Evolutionary conservation across 768 basidiomycete genomes (phyloP).

Genomic region (Nidularia sp.): DNA sequence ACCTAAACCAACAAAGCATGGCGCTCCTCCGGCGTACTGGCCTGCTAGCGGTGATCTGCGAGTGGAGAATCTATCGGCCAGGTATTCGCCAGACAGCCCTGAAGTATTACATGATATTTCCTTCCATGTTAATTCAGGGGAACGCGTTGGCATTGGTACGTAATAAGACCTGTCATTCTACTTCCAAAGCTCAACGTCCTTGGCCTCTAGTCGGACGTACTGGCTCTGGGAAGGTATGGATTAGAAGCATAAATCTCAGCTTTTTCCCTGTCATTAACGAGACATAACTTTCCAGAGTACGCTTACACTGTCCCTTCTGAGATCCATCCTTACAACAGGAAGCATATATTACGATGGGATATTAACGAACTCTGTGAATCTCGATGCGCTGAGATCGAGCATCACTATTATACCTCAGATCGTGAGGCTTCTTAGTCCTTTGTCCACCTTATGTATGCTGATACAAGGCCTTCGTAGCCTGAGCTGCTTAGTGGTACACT

Average conservation of each 20-base stretch:
- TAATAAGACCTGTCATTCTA: not conserved
- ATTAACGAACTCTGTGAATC: not conserved
- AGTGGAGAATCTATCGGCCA: conserved; percentile 48
- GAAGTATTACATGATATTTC: conserved; percentile 6
- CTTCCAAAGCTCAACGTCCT: not conserved
- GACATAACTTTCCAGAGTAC: conserved; percentile 14
- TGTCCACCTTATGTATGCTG: not conserved
- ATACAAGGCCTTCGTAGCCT: conserved; percentile 1
- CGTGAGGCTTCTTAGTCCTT: not conserved
- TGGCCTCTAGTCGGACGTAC: conserved; percentile 17
- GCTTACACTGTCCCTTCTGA: not conserved
- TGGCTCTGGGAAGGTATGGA: conserved; percentile 19
- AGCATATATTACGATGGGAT: not conserved
- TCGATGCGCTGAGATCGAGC: not conserved
- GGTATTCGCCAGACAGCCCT: conserved; percentile 31
- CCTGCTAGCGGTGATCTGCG: conserved; percentile 48
- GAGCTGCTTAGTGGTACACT: conserved; percentile 6
- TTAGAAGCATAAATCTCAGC: not conserved
- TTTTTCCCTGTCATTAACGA: not conserved
- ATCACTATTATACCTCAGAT: conserved; percentile 1
- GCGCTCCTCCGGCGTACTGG: conserved; percentile 55
- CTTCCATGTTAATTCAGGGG: conserved; percentile 8
- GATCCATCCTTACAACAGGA: not conserved
- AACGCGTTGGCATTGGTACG: conserved; percentile 9
- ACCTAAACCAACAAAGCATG: conserved; percentile 15